A percentile compares a stretch with the other conserved stretches of the same genome.
Conservation (phyloP, 2,329 filamentous ascomycete genomes). For the Pseudonectria buxi region DNA sequence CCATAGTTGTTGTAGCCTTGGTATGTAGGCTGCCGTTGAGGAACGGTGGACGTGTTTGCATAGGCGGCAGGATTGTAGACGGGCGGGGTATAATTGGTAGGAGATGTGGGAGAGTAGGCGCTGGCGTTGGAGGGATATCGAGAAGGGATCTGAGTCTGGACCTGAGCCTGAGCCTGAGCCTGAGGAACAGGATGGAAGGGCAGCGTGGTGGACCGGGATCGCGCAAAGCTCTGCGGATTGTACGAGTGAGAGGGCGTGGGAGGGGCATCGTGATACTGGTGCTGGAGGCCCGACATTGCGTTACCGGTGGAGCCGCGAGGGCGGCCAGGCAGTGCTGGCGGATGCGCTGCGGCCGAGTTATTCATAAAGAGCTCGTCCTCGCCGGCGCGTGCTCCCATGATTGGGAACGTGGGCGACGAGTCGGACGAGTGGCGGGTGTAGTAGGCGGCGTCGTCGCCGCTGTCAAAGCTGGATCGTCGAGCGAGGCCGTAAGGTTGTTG, state of each 20-base stretch:
- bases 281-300: slow-evolving; percentile 45
- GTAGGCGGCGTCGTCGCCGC: slow-evolving; percentile 62
- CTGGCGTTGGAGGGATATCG: slow-evolving; percentile 31
- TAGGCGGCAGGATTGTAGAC: slow-evolving; percentile 57
- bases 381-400: slow-evolving; percentile 10
- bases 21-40: slow-evolving; percentile 47
- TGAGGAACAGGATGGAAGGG: slow-evolving; percentile 41
- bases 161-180: no score
- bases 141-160: slow-evolving; percentile 27
- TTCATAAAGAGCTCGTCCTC: slow-evolving; percentile 61
- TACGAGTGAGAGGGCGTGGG: slow-evolving; percentile 48
- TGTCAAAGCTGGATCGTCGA: slow-evolving; percentile 66
- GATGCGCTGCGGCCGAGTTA: slow-evolving; percentile 30
- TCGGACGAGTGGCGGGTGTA: slow-evolving; percentile 31
- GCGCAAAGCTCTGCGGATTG: slow-evolving; percentile 62
- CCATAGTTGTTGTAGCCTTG: slow-evolving; percentile 41
- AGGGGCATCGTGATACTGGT: slow-evolving; percentile 42
- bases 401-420: slow-evolving; percentile 15
- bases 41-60: slow-evolving; percentile 35
- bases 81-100: slow-evolving; percentile 43
- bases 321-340: slow-evolving; percentile 19
- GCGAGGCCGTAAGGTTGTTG: slow-evolving; percentile 29
- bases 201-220: slow-evolving; percentile 46
- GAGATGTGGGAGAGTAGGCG: slow-evolving; percentile 30
- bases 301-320: slow-evolving; percentile 38